Base-by-base conservation (phyloP, 768 basidiomycete species). In the Coprinopsis sp. region DNA sequence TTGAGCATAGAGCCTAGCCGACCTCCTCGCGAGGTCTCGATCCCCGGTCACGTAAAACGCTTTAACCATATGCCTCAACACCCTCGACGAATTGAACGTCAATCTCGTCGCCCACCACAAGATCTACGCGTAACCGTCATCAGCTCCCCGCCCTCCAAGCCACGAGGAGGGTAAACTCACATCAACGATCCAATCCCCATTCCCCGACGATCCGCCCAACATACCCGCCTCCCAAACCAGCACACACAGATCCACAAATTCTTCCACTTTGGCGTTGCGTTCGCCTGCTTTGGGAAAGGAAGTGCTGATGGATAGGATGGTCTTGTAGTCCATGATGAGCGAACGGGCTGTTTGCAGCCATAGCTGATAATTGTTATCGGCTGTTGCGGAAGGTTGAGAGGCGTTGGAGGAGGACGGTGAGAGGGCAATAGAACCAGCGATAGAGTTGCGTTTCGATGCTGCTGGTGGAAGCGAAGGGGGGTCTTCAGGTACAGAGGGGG, bases 21-120 rank as follows among this genome's bases (percentile, higher is more conserved):
- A 87, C 16, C 89, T 79, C 56, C 78, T 81, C 2, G 90, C 86
- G 3, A 91, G 74, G 14, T 70, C 61, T 2, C 66, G 64, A 52
- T 84, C 82, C 7, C 79, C 80, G 0, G 76, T 71, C 11, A 79
- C 74, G 47, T 81, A 78, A 13, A 89, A 65, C 1, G 94, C 64
- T 1, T 86, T 81, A 23, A 81, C 80, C 73, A 97, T 83, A 63
- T 96, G 89, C 1, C 94, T 82, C 45, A 90, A 77, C 6, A 97
- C 69, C 7, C 82, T 79, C 50, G 85, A 86, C 0, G 90, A 94
- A 59, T 96, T 93, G 72, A 97, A 96, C 0, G 95, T 98, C 18
- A 93, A 76, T 18, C 85, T 82, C 7, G 91, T 93, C 1, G 91
- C 87, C 91, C 91, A 93, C 87, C 91, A 95, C 2, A 97, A 74